A percentile compares a stretch with the other conserved stretches of the same genome.
These are phyloP conservation scores for Blepharisma japonicum DNA, from an alignment of 73 alveolate genomes.

Conservation along the genomic window DNA sequence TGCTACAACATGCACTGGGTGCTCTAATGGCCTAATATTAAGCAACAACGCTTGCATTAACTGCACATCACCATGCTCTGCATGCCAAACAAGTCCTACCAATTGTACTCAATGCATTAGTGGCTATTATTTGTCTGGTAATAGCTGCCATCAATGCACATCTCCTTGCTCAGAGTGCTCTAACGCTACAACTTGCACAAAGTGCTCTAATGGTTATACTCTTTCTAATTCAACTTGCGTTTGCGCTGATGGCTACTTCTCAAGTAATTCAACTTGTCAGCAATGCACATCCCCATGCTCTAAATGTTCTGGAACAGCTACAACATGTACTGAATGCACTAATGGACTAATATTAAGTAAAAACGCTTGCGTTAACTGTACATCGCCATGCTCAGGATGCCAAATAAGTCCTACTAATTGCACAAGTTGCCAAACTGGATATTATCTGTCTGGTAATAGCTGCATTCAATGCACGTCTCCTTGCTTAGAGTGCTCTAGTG, in stretches of 20 bases:
- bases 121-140: not conserved
- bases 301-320: not conserved
- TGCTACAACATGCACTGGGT: not conserved
- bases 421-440: not conserved
- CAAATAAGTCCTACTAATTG: not conserved
- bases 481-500: too few species aligned
- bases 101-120: not conserved
- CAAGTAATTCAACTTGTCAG: not conserved
- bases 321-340: not conserved
- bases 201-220: not conserved
- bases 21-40: constrained; percentile 1
- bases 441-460: not conserved
- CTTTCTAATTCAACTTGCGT: constrained; percentile 11
- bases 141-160: not conserved
- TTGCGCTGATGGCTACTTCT: not conserved
- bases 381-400: not conserved
- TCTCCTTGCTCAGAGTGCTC: not conserved
- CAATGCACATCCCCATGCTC: constrained; percentile 22
- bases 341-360: not conserved
- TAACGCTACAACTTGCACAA: not conserved
- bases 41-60: not conserved
- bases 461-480: not conserved
- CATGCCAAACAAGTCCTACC: not conserved
- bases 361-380: not conserved
- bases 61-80: constrained; percentile 11